Percentiles rank a stretch among this genome's conserved stretches.
Evolutionary conservation across 1,139 yeast species (phyloP).

Genomic region (Candida gigantensis): DNA sequence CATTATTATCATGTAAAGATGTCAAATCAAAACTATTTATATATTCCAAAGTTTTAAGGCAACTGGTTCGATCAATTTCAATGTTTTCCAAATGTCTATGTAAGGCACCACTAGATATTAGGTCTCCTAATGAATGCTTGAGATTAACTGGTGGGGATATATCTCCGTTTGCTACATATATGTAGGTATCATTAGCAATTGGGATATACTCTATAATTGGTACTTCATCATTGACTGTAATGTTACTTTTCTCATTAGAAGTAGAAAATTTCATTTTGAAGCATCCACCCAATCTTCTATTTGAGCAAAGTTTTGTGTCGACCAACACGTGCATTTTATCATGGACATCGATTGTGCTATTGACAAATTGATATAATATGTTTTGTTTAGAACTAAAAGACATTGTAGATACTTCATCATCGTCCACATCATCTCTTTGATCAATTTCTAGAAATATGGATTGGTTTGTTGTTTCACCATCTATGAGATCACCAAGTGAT

Average conservation of each 20-base stretch:
- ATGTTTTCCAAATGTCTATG: conserved; percentile 33
- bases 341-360: conserved; percentile 36
- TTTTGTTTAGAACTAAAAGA: conserved; percentile 37
- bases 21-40: conserved; percentile 31
- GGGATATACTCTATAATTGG: conserved; percentile 49
- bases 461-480: conserved; percentile 51
- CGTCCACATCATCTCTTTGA: conserved; percentile 42
- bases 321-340: conserved; percentile 21
- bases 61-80: conserved; percentile 35
- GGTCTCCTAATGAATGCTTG: conserved; percentile 39
- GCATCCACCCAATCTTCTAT: conserved; percentile 43
- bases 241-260: conserved; percentile 41
- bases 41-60: conserved; percentile 38
- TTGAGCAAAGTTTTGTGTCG: conserved; percentile 35
- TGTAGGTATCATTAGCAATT: conserved; percentile 52
- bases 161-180: conserved; percentile 66
- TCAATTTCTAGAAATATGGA: conserved; percentile 56
- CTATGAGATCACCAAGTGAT: conserved; percentile 56
- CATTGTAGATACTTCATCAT: conserved; percentile 16
- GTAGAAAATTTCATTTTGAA: conserved; percentile 42
- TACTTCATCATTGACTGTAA: conserved; percentile 39
- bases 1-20: conserved; percentile 47
- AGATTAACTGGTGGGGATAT: conserved; percentile 35
- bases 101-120: conserved; percentile 38
- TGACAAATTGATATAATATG: conserved; percentile 67